Conservation (phyloP, 257 asterid genomes). For the Jacaranda copaia region DNA sequence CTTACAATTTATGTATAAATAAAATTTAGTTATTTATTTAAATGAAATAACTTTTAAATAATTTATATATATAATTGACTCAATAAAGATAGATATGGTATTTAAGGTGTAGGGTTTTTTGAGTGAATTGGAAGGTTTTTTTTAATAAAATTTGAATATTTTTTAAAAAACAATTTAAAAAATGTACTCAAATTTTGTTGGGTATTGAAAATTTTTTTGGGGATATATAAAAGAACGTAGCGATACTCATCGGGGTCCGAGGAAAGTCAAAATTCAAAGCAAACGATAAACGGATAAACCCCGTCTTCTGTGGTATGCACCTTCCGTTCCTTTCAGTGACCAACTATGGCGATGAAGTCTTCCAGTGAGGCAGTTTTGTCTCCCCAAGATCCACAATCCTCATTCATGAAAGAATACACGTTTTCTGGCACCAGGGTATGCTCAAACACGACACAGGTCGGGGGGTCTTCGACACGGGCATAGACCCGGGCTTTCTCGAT, state of each 20-base stretch:
- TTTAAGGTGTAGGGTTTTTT: no score
- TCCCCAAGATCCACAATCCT: conserved; percentile 11
- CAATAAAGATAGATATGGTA: no score
- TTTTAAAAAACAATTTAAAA: no score
- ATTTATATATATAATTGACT: no score
- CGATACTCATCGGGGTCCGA: background rate
- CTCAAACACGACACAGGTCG: conserved; percentile 73
- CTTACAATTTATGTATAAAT: no score
- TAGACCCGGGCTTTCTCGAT: conserved; percentile 91
- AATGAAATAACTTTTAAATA: no score
- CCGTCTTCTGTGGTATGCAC: background rate
- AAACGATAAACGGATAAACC: background rate
- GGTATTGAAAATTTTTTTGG: no score
- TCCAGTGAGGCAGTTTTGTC: conserved; percentile 16
- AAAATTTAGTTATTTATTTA: no score
- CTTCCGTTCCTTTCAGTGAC: background rate
- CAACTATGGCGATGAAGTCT: conserved; percentile 29
- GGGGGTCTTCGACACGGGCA: conserved; percentile 86
- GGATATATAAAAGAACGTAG: no score
- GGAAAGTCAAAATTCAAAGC: background rate
- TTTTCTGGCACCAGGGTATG: conserved; percentile 92
- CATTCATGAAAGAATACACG: conserved; percentile 49
- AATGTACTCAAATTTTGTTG: no score
- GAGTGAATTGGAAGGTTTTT: no score
- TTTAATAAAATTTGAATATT: no score